Conservation (phyloP, 2,329 filamentous ascomycete species). For the Arthrobotrys sinensis region DNA sequence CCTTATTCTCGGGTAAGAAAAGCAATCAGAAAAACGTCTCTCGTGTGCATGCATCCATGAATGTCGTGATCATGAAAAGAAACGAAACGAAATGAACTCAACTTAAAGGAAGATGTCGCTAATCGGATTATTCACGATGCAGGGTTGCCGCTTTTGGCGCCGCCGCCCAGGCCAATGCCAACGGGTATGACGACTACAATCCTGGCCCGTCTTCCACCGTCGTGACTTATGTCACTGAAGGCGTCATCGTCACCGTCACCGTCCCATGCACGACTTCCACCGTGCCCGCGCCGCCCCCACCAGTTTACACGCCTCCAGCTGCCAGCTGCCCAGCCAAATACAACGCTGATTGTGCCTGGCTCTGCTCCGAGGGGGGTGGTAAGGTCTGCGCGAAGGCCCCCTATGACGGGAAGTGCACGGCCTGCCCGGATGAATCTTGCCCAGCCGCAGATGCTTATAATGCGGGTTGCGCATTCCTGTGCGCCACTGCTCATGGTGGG, state of each 20-base stretch:
- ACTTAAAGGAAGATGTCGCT: no score
- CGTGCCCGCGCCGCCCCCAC: neutral
- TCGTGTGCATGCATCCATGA: neutral
- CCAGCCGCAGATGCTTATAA: neutral
- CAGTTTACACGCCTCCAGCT: constrained; percentile 5
- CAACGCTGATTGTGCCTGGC: constrained; percentile 10
- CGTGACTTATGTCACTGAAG: constrained; percentile 15
- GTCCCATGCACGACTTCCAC: neutral
- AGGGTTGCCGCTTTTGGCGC: constrained; percentile 16
- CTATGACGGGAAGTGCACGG: neutral
- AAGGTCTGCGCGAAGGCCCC: constrained; percentile 2
- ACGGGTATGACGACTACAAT: constrained; percentile 1
- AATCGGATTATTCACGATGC: neutral
- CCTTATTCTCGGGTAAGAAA: constrained; percentile 26
- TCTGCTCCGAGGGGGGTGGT: neutral
- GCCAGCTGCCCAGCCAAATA: constrained; percentile 2
- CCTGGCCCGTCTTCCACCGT: constrained; percentile 11
- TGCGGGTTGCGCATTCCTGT: constrained; percentile 3
- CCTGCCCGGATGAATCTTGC: neutral
- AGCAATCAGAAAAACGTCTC: neutral
- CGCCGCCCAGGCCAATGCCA: constrained; percentile 1
- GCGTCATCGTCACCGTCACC: constrained; percentile 4
- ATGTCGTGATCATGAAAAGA: no score
- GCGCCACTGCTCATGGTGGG: neutral
- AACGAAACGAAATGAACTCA: no score